Percentiles rank a stretch among this genome's conserved stretches.
Evolutionary conservation across 164 flowering plant genomes (phyloP).

Genomic region (Vitis rotundifolia): DNA sequence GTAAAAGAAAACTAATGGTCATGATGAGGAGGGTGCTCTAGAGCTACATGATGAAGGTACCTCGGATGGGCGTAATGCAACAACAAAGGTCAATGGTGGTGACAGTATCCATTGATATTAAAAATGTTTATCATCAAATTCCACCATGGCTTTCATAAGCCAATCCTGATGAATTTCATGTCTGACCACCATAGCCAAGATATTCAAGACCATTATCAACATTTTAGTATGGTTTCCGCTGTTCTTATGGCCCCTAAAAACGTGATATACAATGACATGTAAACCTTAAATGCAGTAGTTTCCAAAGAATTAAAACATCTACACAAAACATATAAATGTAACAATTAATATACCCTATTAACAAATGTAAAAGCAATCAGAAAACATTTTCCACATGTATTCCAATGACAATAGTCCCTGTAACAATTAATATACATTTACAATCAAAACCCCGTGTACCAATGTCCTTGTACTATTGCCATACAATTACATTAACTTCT

Average conservation of each 20-base stretch:
- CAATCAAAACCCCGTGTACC: too few relatives aligned
- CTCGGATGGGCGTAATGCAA: constrained; percentile 42
- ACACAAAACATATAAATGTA: too few relatives aligned
- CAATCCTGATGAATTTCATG: constrained; percentile 92
- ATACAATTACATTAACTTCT: too few relatives aligned
- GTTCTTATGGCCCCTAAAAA: background rate
- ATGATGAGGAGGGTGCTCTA: constrained; percentile 65
- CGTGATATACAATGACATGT: too few relatives aligned
- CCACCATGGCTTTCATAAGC: constrained; percentile 87
- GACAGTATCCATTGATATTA: constrained; percentile 47
- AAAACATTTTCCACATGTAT: too few relatives aligned
- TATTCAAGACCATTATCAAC: constrained; percentile 2
- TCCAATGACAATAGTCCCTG: too few relatives aligned
- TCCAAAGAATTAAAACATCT: too few relatives aligned
- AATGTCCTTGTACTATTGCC: too few relatives aligned
- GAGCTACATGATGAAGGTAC: constrained; percentile 54
- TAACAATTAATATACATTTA: too few relatives aligned
- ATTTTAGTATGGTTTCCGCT: background rate
- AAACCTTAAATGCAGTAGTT: too few relatives aligned
- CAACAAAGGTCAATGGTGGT: constrained; percentile 48
- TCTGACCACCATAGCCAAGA: constrained; percentile 29
- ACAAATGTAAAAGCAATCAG: too few relatives aligned
- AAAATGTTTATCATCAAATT: constrained; percentile 49
- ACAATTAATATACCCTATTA: too few relatives aligned
- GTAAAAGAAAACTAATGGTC: constrained; percentile 52